A percentile compares a stretch with the other conserved stretches of the same genome.
Evolutionary conservation across 2,329 filamentous ascomycete species (phyloP).

Genomic region (Neopestalotiopsis sp.): DNA sequence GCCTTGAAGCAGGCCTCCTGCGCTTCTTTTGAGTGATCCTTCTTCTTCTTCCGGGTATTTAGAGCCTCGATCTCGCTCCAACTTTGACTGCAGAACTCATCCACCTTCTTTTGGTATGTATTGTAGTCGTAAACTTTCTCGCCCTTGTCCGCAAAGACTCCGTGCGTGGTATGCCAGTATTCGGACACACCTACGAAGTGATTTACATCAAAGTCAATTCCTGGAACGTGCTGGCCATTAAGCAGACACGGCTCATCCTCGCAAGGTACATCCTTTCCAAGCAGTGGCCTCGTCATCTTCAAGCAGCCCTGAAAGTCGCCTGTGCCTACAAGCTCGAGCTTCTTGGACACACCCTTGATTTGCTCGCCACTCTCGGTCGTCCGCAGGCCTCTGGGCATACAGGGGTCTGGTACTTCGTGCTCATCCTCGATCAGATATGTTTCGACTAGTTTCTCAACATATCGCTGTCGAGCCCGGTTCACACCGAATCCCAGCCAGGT

Average conservation of each 20-base stretch:
- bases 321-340: slow-evolving; percentile 74
- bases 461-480: slow-evolving; percentile 86
- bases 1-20: slow-evolving; percentile 96
- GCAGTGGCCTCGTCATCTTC: slow-evolving; percentile 78
- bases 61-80: slow-evolving; percentile 81
- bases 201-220: slow-evolving; percentile 96
- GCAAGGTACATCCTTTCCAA: slow-evolving; percentile 89
- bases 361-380: slow-evolving; percentile 73
- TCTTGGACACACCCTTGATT: slow-evolving; percentile 44
- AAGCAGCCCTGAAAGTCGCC: slow-evolving; percentile 88
- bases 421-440: slow-evolving; percentile 62
- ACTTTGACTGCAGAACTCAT: slow-evolving; percentile 81
- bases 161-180: slow-evolving; percentile 98
- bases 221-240: slow-evolving; percentile 89
- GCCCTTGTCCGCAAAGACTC: slow-evolving; percentile 81
- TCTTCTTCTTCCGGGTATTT: slow-evolving; percentile 72
- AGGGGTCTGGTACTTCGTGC: slow-evolving; percentile 84
- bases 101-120: slow-evolving; percentile 85
- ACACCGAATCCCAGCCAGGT: slow-evolving; percentile 99
- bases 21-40: slow-evolving; percentile 79
- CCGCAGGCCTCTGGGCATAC: slow-evolving; percentile 78
- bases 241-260: slow-evolving; percentile 83
- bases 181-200: slow-evolving; percentile 98
- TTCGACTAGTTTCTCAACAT: slow-evolving; percentile 77
- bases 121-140: slow-evolving; percentile 88